Evolutionary conservation across 371 early-diverging fungal genomes (phyloP), one percentile per base, ranked within the genome.

Genomic region (Cokeromyces recurvatus): DNA sequence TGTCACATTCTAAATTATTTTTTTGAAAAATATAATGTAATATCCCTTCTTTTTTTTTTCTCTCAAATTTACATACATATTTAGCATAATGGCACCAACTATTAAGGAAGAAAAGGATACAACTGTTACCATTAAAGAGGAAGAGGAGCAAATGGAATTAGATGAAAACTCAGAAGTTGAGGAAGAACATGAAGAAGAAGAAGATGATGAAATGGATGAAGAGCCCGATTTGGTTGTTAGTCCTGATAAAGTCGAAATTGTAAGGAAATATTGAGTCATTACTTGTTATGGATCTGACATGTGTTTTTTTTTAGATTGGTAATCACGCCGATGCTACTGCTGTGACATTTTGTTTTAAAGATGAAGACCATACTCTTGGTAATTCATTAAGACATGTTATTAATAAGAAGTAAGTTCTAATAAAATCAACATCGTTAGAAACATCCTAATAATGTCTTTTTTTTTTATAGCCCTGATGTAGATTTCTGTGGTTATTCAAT

Each of bases 401-500:
- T 15, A 92, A 94, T 89, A 93, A 94, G 71, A 94, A 95, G 89
- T 89, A 74, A 60, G 74, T n/a, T n/a, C n/a, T n/a, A n/a, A n/a
- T n/a, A n/a, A n/a, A n/a, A n/a, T n/a, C n/a, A n/a, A n/a, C n/a
- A n/a, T n/a, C n/a, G n/a, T n/a, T n/a, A n/a, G n/a, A n/a, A n/a
- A n/a, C n/a, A n/a, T n/a, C n/a, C n/a, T n/a, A n/a, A n/a, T n/a
- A n/a, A n/a, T n/a, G n/a, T n/a, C n/a, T n/a, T n/a, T 2, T 47
- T 14, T 32, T 39, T 41, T 29, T 21, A 5, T 67, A 92, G 91
- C 60, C 82, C 89, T 9, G 74, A 87, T 23, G 96, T 99, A 31
- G 91, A 90, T 34, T 97, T 96, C 57, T 96, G 96, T 63, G 99
- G 97, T 37, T 99, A 99, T 75, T 91, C 97, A 20, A 89, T 99